Evolutionary conservation across 305 asterid species (phyloP), one percentile per base, ranked within the genome.

Genomic region (Fraxinus albicans): DNA sequence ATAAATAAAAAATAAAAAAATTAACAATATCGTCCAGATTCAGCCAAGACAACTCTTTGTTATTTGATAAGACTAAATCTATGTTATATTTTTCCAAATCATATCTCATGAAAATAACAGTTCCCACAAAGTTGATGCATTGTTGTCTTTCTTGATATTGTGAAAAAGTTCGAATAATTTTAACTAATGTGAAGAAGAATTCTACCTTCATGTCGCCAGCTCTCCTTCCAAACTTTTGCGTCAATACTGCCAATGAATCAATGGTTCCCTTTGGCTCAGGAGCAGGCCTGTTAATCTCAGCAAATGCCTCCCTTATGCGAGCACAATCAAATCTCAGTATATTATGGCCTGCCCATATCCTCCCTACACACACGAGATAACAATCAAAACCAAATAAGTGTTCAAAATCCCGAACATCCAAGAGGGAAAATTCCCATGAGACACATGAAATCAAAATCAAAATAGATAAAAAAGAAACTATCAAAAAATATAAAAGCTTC

Each of bases 271-370:
- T 95, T 63, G 99, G 99, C 91, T 92, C 98, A 29, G 98, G 99
- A 70, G 97, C 85, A 36, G 96, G 93, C 88, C 90, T 87, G 85
- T 90, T 83, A 80, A 95, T 93, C 88, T 87, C 95, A 77, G 95
- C 89, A 89, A 90, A 95, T 6, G 98, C 99, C 87, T 95, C 98
- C 78, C 94, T 88, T 79, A 95, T 86, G 19, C 96, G 88, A 77
- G 88, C 87, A 86, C 98, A 94, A 88, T 95, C 98, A 77, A 95
- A 95, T 84, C 91, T 89, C 86, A 95, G 35, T 85, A 95, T 95
- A 80, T 95, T 95, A 86, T 95, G 98, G 42, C 99, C 98, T 0
- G 98, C 98, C 99, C 99, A 95, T 91, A 95, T 93, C 85, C 98
- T 91, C 85, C 98, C 98, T 96, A 86, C 23, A 83, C 80, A 29